These are phyloP conservation scores for Populus pruinosa DNA, from an alignment of 345 rosid genomes.

Conservation along the genomic window DNA sequence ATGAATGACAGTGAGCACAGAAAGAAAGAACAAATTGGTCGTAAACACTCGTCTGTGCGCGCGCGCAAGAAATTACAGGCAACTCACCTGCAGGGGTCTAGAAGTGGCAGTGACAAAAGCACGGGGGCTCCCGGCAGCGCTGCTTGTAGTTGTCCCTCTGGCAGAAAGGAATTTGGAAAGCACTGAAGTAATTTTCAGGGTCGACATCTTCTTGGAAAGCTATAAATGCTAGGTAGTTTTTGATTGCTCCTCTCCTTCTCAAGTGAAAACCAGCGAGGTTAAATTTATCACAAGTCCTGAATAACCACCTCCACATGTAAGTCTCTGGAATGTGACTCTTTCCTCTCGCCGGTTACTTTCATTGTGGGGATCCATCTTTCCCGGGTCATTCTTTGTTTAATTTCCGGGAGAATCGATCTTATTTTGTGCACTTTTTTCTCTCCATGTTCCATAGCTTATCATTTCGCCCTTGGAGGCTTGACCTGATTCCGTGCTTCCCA, in stretches of 20 bases:
- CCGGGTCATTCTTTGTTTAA: conserved; percentile 3
- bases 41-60: too few relatives aligned
- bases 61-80: neutral
- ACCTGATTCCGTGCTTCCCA: neutral
- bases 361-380: neutral
- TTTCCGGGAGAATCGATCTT: neutral
- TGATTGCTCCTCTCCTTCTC: neutral
- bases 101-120: conserved; percentile 23
- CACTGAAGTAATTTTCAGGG: conserved; percentile 6
- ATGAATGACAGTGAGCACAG: neutral
- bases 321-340: neutral
- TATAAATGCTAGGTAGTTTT: too few relatives aligned
- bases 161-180: conserved; percentile 3
- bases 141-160: neutral
- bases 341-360: neutral
- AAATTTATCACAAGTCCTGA: neutral
- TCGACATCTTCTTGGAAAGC: conserved; percentile 13
- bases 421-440: neutral
- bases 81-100: conserved; percentile 24
- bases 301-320: conserved; percentile 5
- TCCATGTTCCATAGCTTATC: neutral
- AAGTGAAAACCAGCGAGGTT: neutral
- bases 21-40: neutral
- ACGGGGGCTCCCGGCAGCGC: conserved; percentile 6
- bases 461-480: neutral